phyloP scores from a whole-genome alignment of 805 yeast species.

The Lachancea fermentati region DNA sequence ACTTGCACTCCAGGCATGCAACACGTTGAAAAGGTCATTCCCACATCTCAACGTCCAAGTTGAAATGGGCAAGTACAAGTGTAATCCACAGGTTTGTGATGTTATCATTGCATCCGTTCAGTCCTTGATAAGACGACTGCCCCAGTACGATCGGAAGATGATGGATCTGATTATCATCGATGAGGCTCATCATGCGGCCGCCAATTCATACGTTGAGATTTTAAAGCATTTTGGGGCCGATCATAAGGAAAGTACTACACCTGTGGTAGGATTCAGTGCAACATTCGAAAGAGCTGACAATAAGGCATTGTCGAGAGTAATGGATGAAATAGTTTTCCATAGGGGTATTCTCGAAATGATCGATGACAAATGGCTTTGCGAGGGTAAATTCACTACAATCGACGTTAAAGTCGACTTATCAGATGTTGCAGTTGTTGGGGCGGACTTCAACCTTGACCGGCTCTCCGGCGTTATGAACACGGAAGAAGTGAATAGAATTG shows the following conservation, averaged over 20 bases:
- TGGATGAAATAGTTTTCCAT: conserved; percentile 73
- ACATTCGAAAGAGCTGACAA: conserved; percentile 78
- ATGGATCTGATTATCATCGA: conserved; percentile 70
- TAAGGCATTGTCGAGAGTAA: conserved; percentile 46
- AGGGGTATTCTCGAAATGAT: conserved; percentile 63
- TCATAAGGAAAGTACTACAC: conserved; percentile 37
- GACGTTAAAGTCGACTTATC: conserved; percentile 41
- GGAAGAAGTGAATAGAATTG: conserved; percentile 46
- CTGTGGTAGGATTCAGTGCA: conserved; percentile 82
- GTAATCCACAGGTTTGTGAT: conserved; percentile 39
- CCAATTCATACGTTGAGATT: conserved; percentile 56
- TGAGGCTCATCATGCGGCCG: conserved; percentile 90
- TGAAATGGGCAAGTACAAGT: conserved; percentile 57
- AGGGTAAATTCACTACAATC: conserved; percentile 59
- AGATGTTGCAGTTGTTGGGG: conserved; percentile 24
- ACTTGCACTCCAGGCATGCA: conserved; percentile 63
- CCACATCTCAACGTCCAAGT: conserved; percentile 53
- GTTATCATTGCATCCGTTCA: conserved; percentile 76
- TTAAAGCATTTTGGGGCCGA: conserved; percentile 53
- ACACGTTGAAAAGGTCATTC: conserved; percentile 39
- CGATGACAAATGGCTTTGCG: conserved; percentile 59
- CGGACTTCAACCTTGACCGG: conserved; percentile 49
- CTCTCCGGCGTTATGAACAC: conserved; percentile 54
- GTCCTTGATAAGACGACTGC: conserved; percentile 47
- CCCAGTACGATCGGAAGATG: conserved; percentile 48